phyloP scores from a whole-genome alignment of 148 eudicot species.

The Silene conica region DNA sequence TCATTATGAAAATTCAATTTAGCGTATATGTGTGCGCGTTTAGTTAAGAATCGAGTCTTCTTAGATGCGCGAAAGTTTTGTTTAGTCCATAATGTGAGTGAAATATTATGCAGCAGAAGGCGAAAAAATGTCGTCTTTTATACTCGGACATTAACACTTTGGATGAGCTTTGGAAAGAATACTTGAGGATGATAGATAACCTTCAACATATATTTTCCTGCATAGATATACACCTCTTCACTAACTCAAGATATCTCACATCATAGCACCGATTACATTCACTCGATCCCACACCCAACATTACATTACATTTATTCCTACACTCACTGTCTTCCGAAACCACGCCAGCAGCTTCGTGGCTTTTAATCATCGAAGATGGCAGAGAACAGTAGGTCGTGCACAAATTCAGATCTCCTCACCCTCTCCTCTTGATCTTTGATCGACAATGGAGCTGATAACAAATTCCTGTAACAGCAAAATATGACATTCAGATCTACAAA shows the following conservation, averaged over 20 bases:
- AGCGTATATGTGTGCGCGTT: too few species aligned
- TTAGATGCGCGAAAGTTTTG: too few species aligned
- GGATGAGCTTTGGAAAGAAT: too few species aligned
- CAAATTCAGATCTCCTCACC: conserved; percentile 60
- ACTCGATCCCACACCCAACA: background rate
- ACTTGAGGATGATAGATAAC: too few species aligned
- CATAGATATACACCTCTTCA: too few species aligned
- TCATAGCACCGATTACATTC: conserved; percentile 21
- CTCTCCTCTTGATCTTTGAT: conserved; percentile 82
- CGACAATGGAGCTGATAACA: conserved; percentile 61
- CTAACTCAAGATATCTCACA: background rate
- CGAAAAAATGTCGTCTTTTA: too few species aligned
- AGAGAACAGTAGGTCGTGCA: conserved; percentile 67
- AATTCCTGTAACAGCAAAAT: conserved; percentile 39
- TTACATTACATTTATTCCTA: conserved; percentile 30
- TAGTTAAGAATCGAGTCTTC: too few species aligned
- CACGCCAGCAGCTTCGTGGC: conserved; percentile 28
- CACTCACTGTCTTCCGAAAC: background rate
- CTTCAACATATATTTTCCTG: too few species aligned
- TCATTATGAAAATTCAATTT: too few species aligned
- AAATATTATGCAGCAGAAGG: too few species aligned
- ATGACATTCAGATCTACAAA: conserved; percentile 6
- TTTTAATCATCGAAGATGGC: conserved; percentile 50
- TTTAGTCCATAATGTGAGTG: too few species aligned
- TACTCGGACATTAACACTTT: too few species aligned